Percentiles rank a stretch among this genome's conserved stretches.
phyloP scores from a whole-genome alignment of 2,329 filamentous ascomycete species.

The Ceratocystis destructans region DNA sequence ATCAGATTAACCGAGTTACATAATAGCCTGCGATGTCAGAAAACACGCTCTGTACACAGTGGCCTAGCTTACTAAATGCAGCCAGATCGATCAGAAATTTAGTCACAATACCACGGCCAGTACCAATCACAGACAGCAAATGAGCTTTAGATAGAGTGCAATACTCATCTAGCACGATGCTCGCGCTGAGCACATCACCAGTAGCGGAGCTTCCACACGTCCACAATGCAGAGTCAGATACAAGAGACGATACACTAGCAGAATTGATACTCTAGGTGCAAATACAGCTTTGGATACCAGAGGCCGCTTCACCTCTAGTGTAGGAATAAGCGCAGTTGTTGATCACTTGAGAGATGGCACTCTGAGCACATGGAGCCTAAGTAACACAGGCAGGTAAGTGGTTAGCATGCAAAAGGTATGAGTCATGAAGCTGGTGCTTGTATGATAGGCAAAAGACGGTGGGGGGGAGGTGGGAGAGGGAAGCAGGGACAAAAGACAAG shows the following conservation, averaged over 20 bases:
- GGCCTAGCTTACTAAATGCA: constrained; percentile 30
- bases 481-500: constrained; percentile 11
- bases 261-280: constrained; percentile 36
- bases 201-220: constrained; percentile 35
- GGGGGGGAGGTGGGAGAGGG: background rate
- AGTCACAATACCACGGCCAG: constrained; percentile 31
- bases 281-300: constrained; percentile 38
- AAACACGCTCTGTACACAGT: constrained; percentile 31
- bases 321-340: constrained; percentile 30
- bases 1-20: background rate
- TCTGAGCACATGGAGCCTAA: constrained; percentile 38
- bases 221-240: constrained; percentile 31
- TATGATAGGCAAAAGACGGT: too few relatives aligned
- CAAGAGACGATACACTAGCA: constrained; percentile 27
- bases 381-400: background rate
- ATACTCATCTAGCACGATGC: constrained; percentile 34
- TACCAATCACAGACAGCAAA: constrained; percentile 29
- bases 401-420: background rate
- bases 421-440: background rate
- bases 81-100: constrained; percentile 39
- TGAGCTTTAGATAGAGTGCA: constrained; percentile 35
- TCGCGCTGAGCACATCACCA: constrained; percentile 36
- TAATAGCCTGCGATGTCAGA: constrained; percentile 24
- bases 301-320: constrained; percentile 31
- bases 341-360: constrained; percentile 34